These are phyloP conservation scores for Mycena rebaudengoi DNA, from an alignment of 768 basidiomycete species.

Conservation along the genomic window DNA sequence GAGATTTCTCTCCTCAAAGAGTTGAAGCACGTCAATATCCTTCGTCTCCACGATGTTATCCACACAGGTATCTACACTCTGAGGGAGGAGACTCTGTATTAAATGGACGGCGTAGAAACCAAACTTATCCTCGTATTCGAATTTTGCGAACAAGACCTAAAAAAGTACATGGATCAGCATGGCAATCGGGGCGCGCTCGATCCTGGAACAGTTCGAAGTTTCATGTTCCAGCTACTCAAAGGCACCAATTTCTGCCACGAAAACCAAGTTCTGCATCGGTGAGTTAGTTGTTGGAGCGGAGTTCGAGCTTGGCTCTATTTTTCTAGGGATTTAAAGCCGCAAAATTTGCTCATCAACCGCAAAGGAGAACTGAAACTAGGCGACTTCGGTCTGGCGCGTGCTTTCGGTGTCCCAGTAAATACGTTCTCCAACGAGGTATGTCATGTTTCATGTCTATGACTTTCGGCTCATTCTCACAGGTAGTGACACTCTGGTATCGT, in stretches of 20 bases:
- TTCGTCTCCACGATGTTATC: slow-evolving; percentile 97
- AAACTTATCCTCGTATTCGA: slow-evolving; percentile 99
- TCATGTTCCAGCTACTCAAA: slow-evolving; percentile 97
- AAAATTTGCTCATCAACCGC: slow-evolving; percentile 96
- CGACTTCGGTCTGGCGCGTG: slow-evolving; percentile 96
- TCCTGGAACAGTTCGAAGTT: slow-evolving; percentile 88
- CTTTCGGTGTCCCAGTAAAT: slow-evolving; percentile 98
- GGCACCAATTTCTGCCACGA: slow-evolving; percentile 99
- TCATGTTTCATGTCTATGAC: slow-evolving; percentile 5
- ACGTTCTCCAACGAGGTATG: slow-evolving; percentile 96
- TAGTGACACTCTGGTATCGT: slow-evolving; percentile 98
- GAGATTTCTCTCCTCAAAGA: slow-evolving; percentile 99
- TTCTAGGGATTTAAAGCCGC: slow-evolving; percentile 97
- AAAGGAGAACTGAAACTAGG: slow-evolving; percentile 97
- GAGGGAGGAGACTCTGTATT: too few species aligned
- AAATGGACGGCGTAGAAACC: too few species aligned
- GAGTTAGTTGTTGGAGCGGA: too few species aligned
- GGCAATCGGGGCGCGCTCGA: slow-evolving; percentile 96
- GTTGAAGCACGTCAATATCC: slow-evolving; percentile 98
- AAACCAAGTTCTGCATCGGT: slow-evolving; percentile 94
- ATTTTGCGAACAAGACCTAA: slow-evolving; percentile 97
- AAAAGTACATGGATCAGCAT: slow-evolving; percentile 98
- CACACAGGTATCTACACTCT: too few species aligned
- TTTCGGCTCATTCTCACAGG: slow-evolving; percentile 51
- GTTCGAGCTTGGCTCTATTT: too few species aligned